phyloP scores from a whole-genome alignment of 352 stramenopile species.

The Pythium monospermum region DNA sequence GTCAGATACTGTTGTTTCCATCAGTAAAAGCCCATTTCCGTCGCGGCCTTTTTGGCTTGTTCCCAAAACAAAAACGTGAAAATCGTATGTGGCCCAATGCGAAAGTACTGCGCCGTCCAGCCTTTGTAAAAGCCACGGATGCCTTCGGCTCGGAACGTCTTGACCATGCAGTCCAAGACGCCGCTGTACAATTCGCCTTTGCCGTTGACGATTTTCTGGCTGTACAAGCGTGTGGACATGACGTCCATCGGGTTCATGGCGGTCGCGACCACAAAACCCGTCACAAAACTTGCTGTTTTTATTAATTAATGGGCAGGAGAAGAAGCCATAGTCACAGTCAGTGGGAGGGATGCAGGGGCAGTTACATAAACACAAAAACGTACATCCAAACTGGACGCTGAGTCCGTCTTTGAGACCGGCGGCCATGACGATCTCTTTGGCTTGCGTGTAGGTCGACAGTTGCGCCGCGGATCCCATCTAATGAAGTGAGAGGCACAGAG shows the following conservation, averaged over 20 bases:
- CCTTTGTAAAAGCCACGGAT: slow-evolving; percentile 84
- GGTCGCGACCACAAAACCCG: slow-evolving; percentile 70
- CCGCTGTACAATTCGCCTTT: slow-evolving; percentile 77
- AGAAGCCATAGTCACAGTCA: slow-evolving; percentile 1
- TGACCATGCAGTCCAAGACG: slow-evolving; percentile 69
- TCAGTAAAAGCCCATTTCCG: slow-evolving; percentile 53
- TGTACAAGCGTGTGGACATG: slow-evolving; percentile 84
- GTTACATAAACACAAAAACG: too few species aligned
- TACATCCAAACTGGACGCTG: slow-evolving; percentile 74
- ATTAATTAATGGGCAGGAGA: background rate
- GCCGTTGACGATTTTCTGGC: slow-evolving; percentile 82
- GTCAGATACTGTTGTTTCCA: slow-evolving; percentile 1
- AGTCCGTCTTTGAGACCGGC: slow-evolving; percentile 71
- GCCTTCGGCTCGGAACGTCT: slow-evolving; percentile 76
- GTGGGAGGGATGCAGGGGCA: too few species aligned
- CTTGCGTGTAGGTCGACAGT: slow-evolving; percentile 78
- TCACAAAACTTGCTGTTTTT: slow-evolving; percentile 68
- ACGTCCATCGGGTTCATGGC: slow-evolving; percentile 89
- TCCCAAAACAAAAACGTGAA: slow-evolving; percentile 88
- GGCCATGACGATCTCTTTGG: slow-evolving; percentile 76
- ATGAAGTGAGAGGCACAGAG: background rate
- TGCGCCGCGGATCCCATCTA: slow-evolving; percentile 84
- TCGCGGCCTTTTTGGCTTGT: slow-evolving; percentile 67
- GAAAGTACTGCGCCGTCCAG: slow-evolving; percentile 85
- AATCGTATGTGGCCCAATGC: slow-evolving; percentile 78